Evolutionary conservation across 2,329 filamentous ascomycete genomes (phyloP).

Genomic region (Pestalotiopsis sp.): DNA sequence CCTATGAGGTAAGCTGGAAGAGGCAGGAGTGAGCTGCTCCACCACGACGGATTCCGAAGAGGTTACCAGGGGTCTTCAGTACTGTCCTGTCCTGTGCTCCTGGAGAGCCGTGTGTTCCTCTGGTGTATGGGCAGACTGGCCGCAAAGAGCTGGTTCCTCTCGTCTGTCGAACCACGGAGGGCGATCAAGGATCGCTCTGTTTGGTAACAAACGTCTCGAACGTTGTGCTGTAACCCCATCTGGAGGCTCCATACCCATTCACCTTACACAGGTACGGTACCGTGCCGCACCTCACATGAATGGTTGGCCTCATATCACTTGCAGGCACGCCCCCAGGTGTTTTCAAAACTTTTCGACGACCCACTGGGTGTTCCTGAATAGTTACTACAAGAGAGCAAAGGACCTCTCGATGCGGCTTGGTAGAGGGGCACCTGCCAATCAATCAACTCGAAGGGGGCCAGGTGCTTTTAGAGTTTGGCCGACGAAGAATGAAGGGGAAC

Average conservation of each 20-base stretch:
- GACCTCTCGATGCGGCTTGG: neutral
- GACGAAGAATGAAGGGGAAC: conserved; percentile 22
- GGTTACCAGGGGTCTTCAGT: neutral
- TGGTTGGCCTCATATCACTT: neutral
- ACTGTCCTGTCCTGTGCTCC: neutral
- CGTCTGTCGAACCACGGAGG: conserved; percentile 5
- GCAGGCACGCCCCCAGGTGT: neutral
- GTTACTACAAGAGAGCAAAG: neutral
- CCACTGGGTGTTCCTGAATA: conserved; percentile 1
- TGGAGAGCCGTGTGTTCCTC: neutral
- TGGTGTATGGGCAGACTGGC: neutral
- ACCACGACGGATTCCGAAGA: neutral
- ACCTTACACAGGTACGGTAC: neutral
- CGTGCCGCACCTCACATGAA: neutral
- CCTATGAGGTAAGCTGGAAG: conserved; percentile 4
- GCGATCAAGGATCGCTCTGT: conserved; percentile 14
- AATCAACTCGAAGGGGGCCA: conserved; percentile 19
- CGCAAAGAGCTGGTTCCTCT: neutral
- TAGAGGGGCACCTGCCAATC: conserved; percentile 13
- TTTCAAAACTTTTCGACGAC: neutral
- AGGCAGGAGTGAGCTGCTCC: conserved; percentile 6
- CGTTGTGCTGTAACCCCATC: conserved; percentile 14
- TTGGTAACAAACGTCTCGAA: conserved; percentile 16
- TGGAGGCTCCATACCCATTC: neutral
- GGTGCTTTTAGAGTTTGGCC: conserved; percentile 19